phyloP scores from a whole-genome alignment of 768 basidiomycete genomes.

The Boletellus sp. region DNA sequence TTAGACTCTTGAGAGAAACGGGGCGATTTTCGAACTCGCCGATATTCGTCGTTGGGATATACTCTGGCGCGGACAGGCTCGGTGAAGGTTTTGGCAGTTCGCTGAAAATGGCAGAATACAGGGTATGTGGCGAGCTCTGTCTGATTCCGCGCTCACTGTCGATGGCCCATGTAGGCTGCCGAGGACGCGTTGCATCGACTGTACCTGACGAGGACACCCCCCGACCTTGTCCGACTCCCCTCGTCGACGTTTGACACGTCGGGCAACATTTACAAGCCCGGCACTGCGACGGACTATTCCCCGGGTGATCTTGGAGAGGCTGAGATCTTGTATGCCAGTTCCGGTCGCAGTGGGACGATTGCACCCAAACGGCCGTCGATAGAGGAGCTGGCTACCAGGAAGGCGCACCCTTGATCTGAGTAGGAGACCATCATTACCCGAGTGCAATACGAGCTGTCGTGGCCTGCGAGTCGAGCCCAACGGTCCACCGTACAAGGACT shows the following conservation, averaged over 20 bases:
- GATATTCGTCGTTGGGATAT: slow-evolving; percentile 94
- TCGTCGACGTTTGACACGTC: slow-evolving; percentile 67
- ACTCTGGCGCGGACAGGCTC: slow-evolving; percentile 75
- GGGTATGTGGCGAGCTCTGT: slow-evolving; percentile 47
- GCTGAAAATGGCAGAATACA: slow-evolving; percentile 90
- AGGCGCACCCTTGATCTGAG: slow-evolving; percentile 25
- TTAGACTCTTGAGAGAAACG: slow-evolving; percentile 85
- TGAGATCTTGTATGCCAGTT: slow-evolving; percentile 68
- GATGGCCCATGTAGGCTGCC: slow-evolving; percentile 52
- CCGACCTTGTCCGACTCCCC: slow-evolving; percentile 65
- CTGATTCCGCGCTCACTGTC: neutral
- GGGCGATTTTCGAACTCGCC: slow-evolving; percentile 90
- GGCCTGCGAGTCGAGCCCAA: too few species aligned
- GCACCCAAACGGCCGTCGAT: slow-evolving; percentile 31
- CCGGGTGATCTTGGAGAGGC: slow-evolving; percentile 55
- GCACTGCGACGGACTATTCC: slow-evolving; percentile 45
- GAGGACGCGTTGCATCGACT: slow-evolving; percentile 82
- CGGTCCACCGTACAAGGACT: too few species aligned
- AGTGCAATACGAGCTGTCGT: slow-evolving; percentile 18
- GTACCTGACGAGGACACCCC: slow-evolving; percentile 76
- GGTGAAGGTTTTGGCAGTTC: slow-evolving; percentile 95
- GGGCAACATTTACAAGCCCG: slow-evolving; percentile 51
- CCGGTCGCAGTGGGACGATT: slow-evolving; percentile 49
- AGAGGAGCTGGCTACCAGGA: slow-evolving; percentile 19
- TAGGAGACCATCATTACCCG: too few species aligned